These are phyloP conservation scores for Cyberlindnera mississippiensis DNA, from an alignment of 805 yeast species.

Conservation along the genomic window DNA sequence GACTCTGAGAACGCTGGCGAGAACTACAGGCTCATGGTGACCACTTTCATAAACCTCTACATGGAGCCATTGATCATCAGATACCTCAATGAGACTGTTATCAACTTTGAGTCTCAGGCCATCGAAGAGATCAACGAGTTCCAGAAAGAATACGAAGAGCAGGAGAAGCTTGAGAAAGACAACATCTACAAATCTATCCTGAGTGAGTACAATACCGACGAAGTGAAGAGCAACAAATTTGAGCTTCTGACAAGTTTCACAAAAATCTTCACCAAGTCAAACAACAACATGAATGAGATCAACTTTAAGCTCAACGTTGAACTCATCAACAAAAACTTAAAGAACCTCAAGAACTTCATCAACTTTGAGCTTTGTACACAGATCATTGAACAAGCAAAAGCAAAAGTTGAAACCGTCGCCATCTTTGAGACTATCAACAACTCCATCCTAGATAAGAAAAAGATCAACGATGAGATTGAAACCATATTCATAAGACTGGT, in stretches of 20 bases:
- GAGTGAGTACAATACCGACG: conserved; percentile 36
- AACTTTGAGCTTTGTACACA: conserved; percentile 77
- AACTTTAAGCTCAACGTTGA: conserved; percentile 80
- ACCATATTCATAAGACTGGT: conserved; percentile 68
- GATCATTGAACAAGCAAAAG: conserved; percentile 64
- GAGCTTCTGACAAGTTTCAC: conserved; percentile 63
- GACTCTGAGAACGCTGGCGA: conserved; percentile 36
- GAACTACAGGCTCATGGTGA: conserved; percentile 28
- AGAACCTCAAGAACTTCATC: conserved; percentile 69
- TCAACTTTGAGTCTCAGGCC: conserved; percentile 29
- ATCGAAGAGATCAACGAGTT: conserved; percentile 26
- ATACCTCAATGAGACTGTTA: conserved; percentile 31
- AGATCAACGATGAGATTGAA: conserved; percentile 40
- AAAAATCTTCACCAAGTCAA: conserved; percentile 48
- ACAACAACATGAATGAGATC: conserved; percentile 31
- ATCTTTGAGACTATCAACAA: conserved; percentile 32
- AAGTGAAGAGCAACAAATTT: conserved; percentile 35
- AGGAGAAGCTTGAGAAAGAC: conserved; percentile 39
- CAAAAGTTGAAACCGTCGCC: conserved; percentile 55
- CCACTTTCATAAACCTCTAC: conserved; percentile 35
- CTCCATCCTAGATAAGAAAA: conserved; percentile 27
- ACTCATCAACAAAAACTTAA: conserved; percentile 69
- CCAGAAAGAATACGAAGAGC: conserved; percentile 26
- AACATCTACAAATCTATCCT: conserved; percentile 36
- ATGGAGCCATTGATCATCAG: conserved; percentile 32